Evolutionary conservation across 208 protist species (phyloP), one percentile per base, ranked within the genome.

Genomic region (Herpetomonas samuelpessoai): DNA sequence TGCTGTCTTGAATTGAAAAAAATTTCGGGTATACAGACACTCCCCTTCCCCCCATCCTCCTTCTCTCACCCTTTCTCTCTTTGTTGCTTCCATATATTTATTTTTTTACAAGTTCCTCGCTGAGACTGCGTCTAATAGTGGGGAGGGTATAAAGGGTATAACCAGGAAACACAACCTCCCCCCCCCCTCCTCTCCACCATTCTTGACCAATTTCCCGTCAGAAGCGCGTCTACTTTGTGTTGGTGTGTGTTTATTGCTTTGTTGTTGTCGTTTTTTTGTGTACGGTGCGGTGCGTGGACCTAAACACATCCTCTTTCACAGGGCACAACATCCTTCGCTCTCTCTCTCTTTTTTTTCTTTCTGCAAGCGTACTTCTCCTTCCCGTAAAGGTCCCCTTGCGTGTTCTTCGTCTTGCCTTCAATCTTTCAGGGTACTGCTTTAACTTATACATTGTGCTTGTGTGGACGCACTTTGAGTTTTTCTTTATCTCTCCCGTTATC

Each of bases 181-280:
- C n/a, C n/a, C n/a, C n/a, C n/a, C n/a, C n/a, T n/a, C n/a, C 35
- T 18, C 19, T 50, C 56, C 38, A 9, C 49, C 29, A 35, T 53
- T 35, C 4, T 62, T 53, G 2, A 28, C 45, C 3, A 12, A 29
- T 10, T 22, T 62, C 31, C 41, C 24, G 24, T 18, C 46, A 18
- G 24, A 26, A 51, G 19, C 12, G 30, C 28, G 6, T 22, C 19
- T 26, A 10, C 45, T 57, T 19, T 57, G 4, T 55, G 50, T 35
- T 27, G 10, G 22, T 18, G 4, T 31, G 46, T 21, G 9, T 44
- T 39, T 59, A 7, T 46, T 59, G 21, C 38, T 46, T 48, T 10
- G 21, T 46, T 9, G 21, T 24, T 7, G 25, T 48, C 54, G n/a
- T 26, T 47, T 1, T 24, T 59, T 59, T 19, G 38, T 55, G 55